Evolutionary conservation across 1,284 basidiomycete genomes (phyloP), one percentile per base, ranked within the genome.

Genomic region (Ganoderma meredithae): DNA sequence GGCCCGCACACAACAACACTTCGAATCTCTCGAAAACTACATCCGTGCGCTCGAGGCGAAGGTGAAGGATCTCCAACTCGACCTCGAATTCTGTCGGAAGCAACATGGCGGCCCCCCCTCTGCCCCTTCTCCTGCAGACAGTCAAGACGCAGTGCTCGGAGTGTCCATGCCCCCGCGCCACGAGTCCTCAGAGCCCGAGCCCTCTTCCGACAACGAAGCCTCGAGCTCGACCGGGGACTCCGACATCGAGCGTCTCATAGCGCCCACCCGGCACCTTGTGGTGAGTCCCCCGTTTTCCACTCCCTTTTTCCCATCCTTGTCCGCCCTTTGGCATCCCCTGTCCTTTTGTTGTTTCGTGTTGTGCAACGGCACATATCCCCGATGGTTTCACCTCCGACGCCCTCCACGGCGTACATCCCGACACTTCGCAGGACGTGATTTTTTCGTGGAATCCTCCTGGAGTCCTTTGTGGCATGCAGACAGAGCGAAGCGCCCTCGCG

Each of bases 1-100:
- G 68, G 84, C 84, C 15, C 82, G 83, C 44, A 86, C 84, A 15
- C 85, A 87, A 75, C 83, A 84, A 53, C 84, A 86, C 70, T 86
- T 87, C 66, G 85, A 87, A 70, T 83, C 85, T 2, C 79, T 88
- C 69, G 80, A 82, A 59, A 86, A 86, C 73, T 81, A 81, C 60
- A 81, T 82, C 55, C 78, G 82, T 43, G 82, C 83, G 1, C 81
- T 85, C 36, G 80, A 83, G 64, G 79, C 79, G 62, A 85, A 85
- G 66, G 80, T 82, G 31, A 79, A 81, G 52, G 79, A 83, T 41
- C 82, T 88, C 49, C 84, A 88, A 75, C 79, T 80, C 4, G 77
- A 83, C 65, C 77, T 87, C 41, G 81, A 84, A 12, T 75, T 78
- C 64, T 83, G 80, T 69, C 76, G 77, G 25, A 75, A 76, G 58